Evolutionary conservation across 257 asterid genomes (phyloP).

Genomic region (Przewalskia tangutica): DNA sequence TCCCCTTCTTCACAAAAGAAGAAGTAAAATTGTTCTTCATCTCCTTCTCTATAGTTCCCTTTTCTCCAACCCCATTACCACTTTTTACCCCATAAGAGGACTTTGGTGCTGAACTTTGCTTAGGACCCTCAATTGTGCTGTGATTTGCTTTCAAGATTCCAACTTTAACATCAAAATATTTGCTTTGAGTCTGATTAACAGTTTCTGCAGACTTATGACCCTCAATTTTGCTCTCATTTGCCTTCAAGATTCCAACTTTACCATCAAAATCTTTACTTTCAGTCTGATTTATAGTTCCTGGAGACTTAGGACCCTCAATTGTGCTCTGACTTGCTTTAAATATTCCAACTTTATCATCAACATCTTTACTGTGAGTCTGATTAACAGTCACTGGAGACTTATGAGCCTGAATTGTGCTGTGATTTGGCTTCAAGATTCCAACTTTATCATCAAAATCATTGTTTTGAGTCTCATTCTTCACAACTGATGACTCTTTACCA

Average conservation of each 20-base stretch:
- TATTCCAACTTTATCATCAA: slow-evolving; percentile 23
- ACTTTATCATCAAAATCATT: no score
- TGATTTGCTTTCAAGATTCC: slow-evolving; percentile 30
- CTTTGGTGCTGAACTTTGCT: slow-evolving; percentile 15
- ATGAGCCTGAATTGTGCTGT: no score
- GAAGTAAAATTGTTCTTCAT: slow-evolving; percentile 30
- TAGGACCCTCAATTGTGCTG: slow-evolving; percentile 13
- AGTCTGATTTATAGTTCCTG: slow-evolving; percentile 29
- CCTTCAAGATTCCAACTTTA: slow-evolving; percentile 27
- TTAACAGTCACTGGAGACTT: no score
- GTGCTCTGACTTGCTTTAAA: slow-evolving; percentile 25
- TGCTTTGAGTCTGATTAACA: slow-evolving; percentile 25
- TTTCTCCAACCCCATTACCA: slow-evolving; percentile 20
- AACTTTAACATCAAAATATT: slow-evolving; percentile 17
- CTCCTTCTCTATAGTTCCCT: slow-evolving; percentile 28
- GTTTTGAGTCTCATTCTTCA: slow-evolving; percentile 15
- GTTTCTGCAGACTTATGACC: slow-evolving; percentile 16
- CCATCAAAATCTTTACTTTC: slow-evolving; percentile 11
- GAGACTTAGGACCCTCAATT: slow-evolving; percentile 12
- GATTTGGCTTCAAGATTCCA: no score
- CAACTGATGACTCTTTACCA: slow-evolving; percentile 5
- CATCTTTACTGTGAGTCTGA: slow-evolving; percentile 16
- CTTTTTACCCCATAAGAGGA: slow-evolving; percentile 9
- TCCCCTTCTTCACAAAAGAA: slow-evolving; percentile 32
- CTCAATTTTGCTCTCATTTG: slow-evolving; percentile 23